Conservation (phyloP, 2,329 filamentous ascomycete genomes). For the Colletotrichum higginsianum region DNA sequence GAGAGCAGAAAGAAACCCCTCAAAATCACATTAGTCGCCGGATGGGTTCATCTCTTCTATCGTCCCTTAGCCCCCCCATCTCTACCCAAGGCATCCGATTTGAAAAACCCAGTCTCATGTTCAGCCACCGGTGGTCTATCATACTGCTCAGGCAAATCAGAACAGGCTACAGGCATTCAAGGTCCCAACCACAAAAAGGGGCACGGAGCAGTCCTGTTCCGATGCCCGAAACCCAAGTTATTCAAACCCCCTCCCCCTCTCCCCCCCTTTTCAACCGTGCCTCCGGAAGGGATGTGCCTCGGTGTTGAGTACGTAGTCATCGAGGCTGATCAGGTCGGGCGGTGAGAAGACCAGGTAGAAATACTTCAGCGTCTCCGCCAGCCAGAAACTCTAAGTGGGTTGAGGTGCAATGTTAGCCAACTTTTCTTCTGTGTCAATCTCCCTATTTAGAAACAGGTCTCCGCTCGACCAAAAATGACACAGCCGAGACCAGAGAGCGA, state of each 20-base stretch:
- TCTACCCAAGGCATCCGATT: neutral
- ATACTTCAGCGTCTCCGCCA: slow-evolving; percentile 82
- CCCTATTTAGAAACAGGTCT: slow-evolving; percentile 28
- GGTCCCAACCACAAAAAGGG: too few relatives aligned
- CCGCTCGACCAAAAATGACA: neutral
- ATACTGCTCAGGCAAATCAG: too few relatives aligned
- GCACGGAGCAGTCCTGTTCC: too few relatives aligned
- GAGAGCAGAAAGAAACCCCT: neutral
- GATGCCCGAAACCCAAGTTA: too few relatives aligned
- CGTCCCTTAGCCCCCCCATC: too few relatives aligned
- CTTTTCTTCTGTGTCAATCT: neutral
- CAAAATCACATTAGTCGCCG: neutral
- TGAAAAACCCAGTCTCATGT: neutral
- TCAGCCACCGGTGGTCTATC: neutral
- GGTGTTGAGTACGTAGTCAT: slow-evolving; percentile 76
- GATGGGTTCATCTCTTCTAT: neutral
- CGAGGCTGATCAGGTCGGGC: slow-evolving; percentile 73
- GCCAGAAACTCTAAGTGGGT: slow-evolving; percentile 76
- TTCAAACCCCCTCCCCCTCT: neutral
- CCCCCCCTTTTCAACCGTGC: slow-evolving; percentile 6
- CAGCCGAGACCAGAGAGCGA: too few relatives aligned
- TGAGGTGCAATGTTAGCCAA: neutral
- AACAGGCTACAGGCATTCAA: too few relatives aligned
- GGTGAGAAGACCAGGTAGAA: slow-evolving; percentile 81
- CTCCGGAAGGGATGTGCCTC: slow-evolving; percentile 63